Evolutionary conservation across 2,329 filamentous ascomycete genomes (phyloP).

Genomic region (Diplodia intermedia): DNA sequence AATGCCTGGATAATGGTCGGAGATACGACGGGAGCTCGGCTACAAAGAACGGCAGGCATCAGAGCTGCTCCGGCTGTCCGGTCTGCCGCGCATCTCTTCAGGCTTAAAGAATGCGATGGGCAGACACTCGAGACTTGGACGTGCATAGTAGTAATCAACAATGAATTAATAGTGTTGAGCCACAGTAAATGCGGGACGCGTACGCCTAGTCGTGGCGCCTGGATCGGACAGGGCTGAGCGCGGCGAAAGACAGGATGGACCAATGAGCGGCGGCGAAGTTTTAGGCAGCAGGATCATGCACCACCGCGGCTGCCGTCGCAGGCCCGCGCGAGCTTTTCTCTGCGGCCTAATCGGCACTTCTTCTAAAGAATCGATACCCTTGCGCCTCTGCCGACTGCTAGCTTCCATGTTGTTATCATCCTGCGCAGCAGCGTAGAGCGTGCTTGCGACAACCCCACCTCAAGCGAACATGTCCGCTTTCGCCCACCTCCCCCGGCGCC

Average conservation of each 20-base stretch:
- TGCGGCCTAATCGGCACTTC: conserved; percentile 16
- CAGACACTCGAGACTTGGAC: not conserved
- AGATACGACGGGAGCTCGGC: not conserved
- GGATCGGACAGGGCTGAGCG: not conserved
- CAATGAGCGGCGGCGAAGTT: not conserved
- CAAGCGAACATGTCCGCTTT: conserved; percentile 30
- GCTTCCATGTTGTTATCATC: not conserved
- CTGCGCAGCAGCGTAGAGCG: conserved; percentile 3
- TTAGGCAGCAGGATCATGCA: conserved; percentile 45
- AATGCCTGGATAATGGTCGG: not conserved
- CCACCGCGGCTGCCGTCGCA: conserved; percentile 28
- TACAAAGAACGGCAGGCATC: not conserved
- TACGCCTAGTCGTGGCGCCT: not conserved
- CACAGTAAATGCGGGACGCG: not conserved
- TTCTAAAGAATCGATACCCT: conserved; percentile 18
- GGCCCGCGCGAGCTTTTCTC: not conserved
- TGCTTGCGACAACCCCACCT: not conserved
- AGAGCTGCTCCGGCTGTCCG: not conserved
- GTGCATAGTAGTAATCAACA: not conserved
- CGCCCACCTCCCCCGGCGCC: conserved; percentile 50
- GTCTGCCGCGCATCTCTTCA: not conserved
- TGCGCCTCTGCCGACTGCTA: not conserved
- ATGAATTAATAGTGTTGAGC: not conserved
- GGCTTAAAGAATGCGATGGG: not conserved
- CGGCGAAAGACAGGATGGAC: not conserved